phyloP scores from a whole-genome alignment of 2,329 filamentous ascomycete genomes.

The Chalaropsis thielavioides region DNA sequence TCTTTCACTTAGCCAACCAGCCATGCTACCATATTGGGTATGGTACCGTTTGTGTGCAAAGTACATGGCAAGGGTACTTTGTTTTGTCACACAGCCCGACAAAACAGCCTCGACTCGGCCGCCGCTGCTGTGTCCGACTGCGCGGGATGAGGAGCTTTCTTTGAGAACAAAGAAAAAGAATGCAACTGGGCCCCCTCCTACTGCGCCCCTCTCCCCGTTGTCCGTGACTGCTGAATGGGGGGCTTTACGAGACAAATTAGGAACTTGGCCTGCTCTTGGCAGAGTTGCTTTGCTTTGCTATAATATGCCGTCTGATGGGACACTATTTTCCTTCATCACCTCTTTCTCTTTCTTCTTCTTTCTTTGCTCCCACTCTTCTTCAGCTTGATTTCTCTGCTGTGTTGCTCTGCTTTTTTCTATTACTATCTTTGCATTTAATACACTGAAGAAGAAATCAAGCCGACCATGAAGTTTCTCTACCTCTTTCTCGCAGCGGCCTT shows the following conservation, averaged over 20 bases:
- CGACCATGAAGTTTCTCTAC: not conserved
- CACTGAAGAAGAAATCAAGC: not conserved
- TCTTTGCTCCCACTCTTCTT: slow-evolving; percentile 5
- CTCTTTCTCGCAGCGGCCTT: not conserved
- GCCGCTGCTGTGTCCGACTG: not conserved
- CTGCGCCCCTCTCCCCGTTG: not conserved
- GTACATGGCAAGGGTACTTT: not conserved
- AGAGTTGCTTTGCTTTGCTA: not conserved
- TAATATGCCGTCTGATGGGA: not conserved
- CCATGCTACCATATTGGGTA: not conserved
- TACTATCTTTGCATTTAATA: not conserved
- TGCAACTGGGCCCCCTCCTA: not conserved
- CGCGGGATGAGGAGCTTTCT: not conserved
- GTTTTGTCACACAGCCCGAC: not conserved
- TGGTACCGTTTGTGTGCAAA: too few relatives aligned
- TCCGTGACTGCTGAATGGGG: not conserved
- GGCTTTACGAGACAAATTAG: not conserved
- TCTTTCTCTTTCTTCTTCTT: not conserved
- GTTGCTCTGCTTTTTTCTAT: not conserved
- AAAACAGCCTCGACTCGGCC: not conserved
- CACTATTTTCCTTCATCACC: not conserved
- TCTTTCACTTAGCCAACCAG: not conserved
- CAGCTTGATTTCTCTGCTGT: not conserved
- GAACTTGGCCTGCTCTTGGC: not conserved
- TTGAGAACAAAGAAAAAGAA: slow-evolving; percentile 3